These are phyloP conservation scores for Chrysanthemum makinoi DNA, from an alignment of 129 eudicot species.

Conservation along the genomic window DNA sequence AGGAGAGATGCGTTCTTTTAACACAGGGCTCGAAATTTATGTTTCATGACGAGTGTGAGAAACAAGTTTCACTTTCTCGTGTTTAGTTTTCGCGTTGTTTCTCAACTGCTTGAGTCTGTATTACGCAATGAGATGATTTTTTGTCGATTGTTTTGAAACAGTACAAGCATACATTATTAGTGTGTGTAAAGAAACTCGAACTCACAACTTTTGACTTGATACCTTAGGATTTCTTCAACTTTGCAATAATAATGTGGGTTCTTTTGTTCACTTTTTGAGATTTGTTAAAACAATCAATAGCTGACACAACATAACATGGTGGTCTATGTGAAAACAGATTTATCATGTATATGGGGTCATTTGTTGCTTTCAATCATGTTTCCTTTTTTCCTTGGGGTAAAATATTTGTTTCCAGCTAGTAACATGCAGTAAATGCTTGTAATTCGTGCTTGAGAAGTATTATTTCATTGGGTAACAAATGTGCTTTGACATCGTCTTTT, in stretches of 20 bases:
- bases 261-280: neutral
- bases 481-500: conserved; percentile 6
- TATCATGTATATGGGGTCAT: conserved; percentile 25
- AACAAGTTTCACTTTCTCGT: conserved; percentile 16
- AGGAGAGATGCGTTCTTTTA: conserved; percentile 7
- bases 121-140: conserved; percentile 3
- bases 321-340: conserved; percentile 15
- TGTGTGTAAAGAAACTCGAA: no score
- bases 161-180: no score
- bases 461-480: neutral
- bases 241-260: no score
- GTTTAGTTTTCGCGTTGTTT: conserved; percentile 6
- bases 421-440: conserved; percentile 4
- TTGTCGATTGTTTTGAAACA: neutral
- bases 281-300: conserved; percentile 13
- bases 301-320: conserved; percentile 24
- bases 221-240: no score
- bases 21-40: neutral
- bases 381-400: conserved; percentile 2
- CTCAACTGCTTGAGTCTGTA: conserved; percentile 11
- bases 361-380: conserved; percentile 16
- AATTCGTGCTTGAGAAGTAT: neutral
- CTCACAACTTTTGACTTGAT: no score
- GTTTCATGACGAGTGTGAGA: neutral
- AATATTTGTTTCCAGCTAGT: neutral